Evolutionary conservation across 106 monocot genomes (phyloP), one percentile per base, ranked within the genome.

Genomic region (Apostasia shenzhenica): DNA sequence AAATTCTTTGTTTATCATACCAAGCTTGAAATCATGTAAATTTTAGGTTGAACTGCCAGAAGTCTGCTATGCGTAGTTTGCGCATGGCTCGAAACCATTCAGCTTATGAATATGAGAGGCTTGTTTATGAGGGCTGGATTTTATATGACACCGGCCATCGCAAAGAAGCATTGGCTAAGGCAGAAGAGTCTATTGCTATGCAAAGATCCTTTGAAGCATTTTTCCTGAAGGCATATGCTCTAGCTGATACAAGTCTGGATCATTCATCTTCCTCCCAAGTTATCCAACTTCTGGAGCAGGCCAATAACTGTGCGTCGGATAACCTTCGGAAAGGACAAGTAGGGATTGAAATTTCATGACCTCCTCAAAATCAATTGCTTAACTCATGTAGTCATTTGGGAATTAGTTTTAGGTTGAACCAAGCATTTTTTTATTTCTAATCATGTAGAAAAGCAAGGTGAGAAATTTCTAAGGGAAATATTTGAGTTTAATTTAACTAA

Each of bases 111-210:
- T 72, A 99, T 59, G 99, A 99, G 78, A 83, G 85, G 81, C 92
- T 99, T 70, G 87, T 99, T 37, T 99, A 99, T 78, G 99, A 99
- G 76, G 99, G 99, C 50, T 93, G 93, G 93, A 93, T 99, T 79
- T 72, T 99, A 48, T 99, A 99, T 76, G 99, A 99, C 74, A 99
- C 90, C 64, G 93, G 99, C 43, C 85, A 99, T 60, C 81, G 83
- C 55, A 90, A 93, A 59, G 99, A 99, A 79, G 99, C 93, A 74
- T 75, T 99, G 61, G 79, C 83, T 44, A 99, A 99, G 67, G 93
- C 99, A 41, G 99, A 99, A 72, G 85, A 93, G 69, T 99, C 99
- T 14, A 85, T 99, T 61, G 75, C 77, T 62, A 75, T 93, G 9
- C 87, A 99, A 57, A 85, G 93, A 57, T 93, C 99, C 52, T 99